Base-by-base conservation (phyloP, 768 basidiomycete genomes). In the Suillus clintonianus region DNA sequence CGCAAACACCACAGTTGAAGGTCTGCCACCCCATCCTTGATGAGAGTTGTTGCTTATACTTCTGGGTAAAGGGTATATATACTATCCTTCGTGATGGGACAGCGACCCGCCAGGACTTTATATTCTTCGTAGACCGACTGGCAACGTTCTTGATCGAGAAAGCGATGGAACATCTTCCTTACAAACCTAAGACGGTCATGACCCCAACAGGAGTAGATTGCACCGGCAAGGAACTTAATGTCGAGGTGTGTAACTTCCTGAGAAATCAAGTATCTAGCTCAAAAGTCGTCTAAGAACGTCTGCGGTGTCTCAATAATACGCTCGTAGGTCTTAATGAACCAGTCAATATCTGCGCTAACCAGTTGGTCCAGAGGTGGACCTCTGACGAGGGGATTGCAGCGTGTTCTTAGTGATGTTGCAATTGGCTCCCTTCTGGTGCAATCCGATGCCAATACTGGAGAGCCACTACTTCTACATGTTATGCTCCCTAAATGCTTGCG, bases 361-460 rank as follows among this genome's bases (percentile, higher is more conserved):
- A 22, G 3, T 41, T 61, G 67, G 34, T 68, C 47, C 64, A 94
- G 92, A 27, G 96, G 97, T 11, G 94, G 95, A 15, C 91, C 93
- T 2, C 83, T 99, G 24, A 94, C 96, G 76, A 88, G 89, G 53
- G 97, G 97, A 19, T 88, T 99, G n/a, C 85, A 88, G 51, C 82
- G 95, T 14, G 95, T 96, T 19, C 85, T 97, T 61, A 88, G 89
- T 59, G 90, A 97, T 67, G 91, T 91, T 1, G 86, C 90, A 0
- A 81, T 98, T 27, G 97, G 97, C 34, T 94, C 94, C 0, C 80
- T 99, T 50, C 83, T 99, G 42, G 91, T 99, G 45, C 97, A 98
- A 74, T 91, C 93, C 0, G 93, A 97, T 67, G 83, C 85, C 3
- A 82, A 80, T 69, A 89, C 91, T 4, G 95, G 94, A 32, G 97